Evolutionary conservation across 768 basidiomycete species (phyloP), one percentile per base, ranked within the genome.

Genomic region (Hericium coralloides): DNA sequence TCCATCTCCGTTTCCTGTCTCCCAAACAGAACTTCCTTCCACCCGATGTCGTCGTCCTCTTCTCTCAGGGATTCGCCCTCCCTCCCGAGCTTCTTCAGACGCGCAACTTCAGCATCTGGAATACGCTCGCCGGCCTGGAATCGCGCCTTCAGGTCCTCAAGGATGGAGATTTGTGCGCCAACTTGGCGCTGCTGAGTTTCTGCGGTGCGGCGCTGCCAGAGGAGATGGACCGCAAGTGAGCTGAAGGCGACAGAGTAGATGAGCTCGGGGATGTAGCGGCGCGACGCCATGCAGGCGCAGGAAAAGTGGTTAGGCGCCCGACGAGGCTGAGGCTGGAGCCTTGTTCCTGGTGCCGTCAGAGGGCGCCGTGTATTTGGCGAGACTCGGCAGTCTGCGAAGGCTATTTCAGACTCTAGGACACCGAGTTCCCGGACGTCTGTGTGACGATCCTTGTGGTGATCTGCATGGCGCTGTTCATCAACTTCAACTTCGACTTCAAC

Each of bases 211-310:
- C 81, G 76, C 53, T 80, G 76, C 64, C 70, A 75, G 39, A 87
- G 75, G 25, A 86, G 72, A 68, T 89, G 85, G 56, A 86, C 81
- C 26, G 85, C 81, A 58, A 87, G 67, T 22, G 86, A 86, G 49
- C 79, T 81, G 63, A 87, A 73, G 9, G 83, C 84, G 49, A 83
- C 70, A 36, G 84, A 80, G 67, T 81, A 88, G 60, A 87, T 53
- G 54, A 84, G 71, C 62, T 88, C 85, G 26, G 82, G 84, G 57
- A 85, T 65, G 70, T 87, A 87, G 7, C 67, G 64, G 55, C 64
- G 60, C 20, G 60, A 57, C 62, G 61, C 41, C 61, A 60, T 60
- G 23, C 41, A 12, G 37, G 20, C 43, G 43, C 7, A 45, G 4
- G 43, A 45, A 20, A 45, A 20, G 43, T 9, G 20, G 20, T n/a